Conservation (phyloP, 495 filamentous ascomycete species). For the Penicillium argentinense region DNA sequence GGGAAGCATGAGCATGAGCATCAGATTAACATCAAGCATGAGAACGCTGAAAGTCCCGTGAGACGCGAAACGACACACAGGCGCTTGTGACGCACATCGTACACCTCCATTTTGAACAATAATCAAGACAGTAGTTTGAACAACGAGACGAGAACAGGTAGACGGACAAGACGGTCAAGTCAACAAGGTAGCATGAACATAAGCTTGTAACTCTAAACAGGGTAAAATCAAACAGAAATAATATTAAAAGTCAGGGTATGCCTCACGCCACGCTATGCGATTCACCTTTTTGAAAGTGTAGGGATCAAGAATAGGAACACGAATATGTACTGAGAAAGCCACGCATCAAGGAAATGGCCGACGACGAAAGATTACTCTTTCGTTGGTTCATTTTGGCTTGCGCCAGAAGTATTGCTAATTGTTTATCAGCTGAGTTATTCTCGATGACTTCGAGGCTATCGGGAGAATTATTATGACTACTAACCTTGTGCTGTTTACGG, state of each 20-base stretch:
- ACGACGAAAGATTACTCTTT: not conserved
- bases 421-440: constrained; percentile 8
- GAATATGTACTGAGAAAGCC: constrained; percentile 46
- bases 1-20: too few species aligned
- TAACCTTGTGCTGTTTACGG: constrained; percentile 94
- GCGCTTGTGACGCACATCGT: constrained; percentile 25
- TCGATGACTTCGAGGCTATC: not conserved
- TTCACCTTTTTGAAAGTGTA: constrained; percentile 23
- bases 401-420: constrained; percentile 92
- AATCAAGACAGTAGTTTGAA: too few species aligned
- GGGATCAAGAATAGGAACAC: constrained; percentile 30
- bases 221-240: constrained; percentile 4
- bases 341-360: constrained; percentile 7
- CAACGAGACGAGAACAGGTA: too few species aligned
- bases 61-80: not conserved
- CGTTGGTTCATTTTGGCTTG: constrained; percentile 59
- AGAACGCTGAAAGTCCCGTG: too few species aligned
- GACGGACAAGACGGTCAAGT: too few species aligned
- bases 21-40: not conserved
- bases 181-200: constrained; percentile 1
- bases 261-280: constrained; percentile 55
- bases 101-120: constrained; percentile 33
- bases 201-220: too few species aligned
- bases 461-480: constrained; percentile 17
- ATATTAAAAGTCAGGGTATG: constrained; percentile 45